Base-by-base conservation (phyloP, 345 rosid genomes). In the Hibiscus mutabilis region DNA sequence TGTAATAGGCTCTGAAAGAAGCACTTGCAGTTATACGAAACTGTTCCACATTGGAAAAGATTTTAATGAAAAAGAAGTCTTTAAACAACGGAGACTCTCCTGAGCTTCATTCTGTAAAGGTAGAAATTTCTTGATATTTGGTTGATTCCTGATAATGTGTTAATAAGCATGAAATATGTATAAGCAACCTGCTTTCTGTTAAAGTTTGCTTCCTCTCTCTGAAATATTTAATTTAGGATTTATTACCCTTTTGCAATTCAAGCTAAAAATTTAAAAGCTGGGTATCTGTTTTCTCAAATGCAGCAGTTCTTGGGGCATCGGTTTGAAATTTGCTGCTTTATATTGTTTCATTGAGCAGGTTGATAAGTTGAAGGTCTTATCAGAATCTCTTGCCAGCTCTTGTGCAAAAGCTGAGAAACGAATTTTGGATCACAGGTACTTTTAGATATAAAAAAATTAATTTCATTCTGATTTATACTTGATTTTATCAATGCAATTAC, bases 101-200 rank as follows among this genome's bases (percentile, higher is more conserved):
- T 27, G 97, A 95, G 81, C 55, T 89, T 78, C 99, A 89, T 90
- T 93, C 97, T 68, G 97, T 85, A 78, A 91, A 91, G 92, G 99
- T 95, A 71, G 33, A 6, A 44, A 19, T 11, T 69, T 55, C 19
- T 55, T 21, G 15, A 55, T 60, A 22, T 21, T 60, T 42, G 64
- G 24, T 58, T 44, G 53, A 24, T 71, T 60, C 27, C 18, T 46
- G 57, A 9, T 71, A 25, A 60, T 13, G 12, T 59, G 59, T 59
- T 44, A 25, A 46, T 31, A 18, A 60, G 74, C 24, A 49, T 16
- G 42, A 46, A 24, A 42, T 46, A 24, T 66, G 35, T 15, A 2
- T 58, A 16, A 0, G 21, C 71, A 31, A 40, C 35, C 37, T 57
- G 35, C 40, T 14, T 22, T 56, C 15, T 56, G 13, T 58, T 58